Percentiles rank a stretch among this genome's conserved stretches.
These are phyloP conservation scores for Beauveria brongniartii DNA, from an alignment of 2,329 filamentous ascomycete species.

Conservation along the genomic window DNA sequence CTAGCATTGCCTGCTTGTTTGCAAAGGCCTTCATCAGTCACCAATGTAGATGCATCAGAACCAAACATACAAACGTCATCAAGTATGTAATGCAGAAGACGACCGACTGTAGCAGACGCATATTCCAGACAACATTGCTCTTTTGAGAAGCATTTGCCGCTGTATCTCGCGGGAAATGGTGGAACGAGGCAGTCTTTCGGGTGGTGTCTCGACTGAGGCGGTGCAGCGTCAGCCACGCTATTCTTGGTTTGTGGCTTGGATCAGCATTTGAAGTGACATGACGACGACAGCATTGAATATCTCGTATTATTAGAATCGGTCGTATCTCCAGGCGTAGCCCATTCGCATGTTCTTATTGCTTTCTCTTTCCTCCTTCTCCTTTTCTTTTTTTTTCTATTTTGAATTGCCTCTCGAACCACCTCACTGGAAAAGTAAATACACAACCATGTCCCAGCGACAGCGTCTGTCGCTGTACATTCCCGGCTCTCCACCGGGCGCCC, in stretches of 20 bases:
- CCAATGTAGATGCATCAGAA: not conserved
- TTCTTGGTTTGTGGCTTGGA: conserved; percentile 6
- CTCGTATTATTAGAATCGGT: not conserved
- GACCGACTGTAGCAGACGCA: not conserved
- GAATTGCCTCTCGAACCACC: not conserved
- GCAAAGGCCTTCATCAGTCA: not conserved
- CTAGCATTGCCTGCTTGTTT: not conserved
- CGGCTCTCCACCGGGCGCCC: not conserved
- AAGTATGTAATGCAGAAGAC: not conserved
- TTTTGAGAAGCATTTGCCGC: not conserved
- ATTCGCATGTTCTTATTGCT: no score
- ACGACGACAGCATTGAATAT: not conserved
- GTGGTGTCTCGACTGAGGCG: not conserved
- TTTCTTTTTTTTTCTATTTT: not conserved
- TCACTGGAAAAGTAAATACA: not conserved
- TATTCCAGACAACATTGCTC: not conserved
- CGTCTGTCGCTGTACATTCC: conserved; percentile 3
- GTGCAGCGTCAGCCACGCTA: conserved; percentile 4
- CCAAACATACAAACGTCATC: not conserved
- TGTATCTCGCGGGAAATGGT: not conserved
- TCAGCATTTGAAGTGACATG: conserved; percentile 6
- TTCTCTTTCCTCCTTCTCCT: not conserved
- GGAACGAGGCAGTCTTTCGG: not conserved
- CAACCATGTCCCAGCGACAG: not conserved
- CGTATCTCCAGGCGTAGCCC: not conserved